Evolutionary conservation across 805 yeast genomes (phyloP), one percentile per base, ranked within the genome.

Genomic region (Hanseniaspora occidentalis): DNA sequence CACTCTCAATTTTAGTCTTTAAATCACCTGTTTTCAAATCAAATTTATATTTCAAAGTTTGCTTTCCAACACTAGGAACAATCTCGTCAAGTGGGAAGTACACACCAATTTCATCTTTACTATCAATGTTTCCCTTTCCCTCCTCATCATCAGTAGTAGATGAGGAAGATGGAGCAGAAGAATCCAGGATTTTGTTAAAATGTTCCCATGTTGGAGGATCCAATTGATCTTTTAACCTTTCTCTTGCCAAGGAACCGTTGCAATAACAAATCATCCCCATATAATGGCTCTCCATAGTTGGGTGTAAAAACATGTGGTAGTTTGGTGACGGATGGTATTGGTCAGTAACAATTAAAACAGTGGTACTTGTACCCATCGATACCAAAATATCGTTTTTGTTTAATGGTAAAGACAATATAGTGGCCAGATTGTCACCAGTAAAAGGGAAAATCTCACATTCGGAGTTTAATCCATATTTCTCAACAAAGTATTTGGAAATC

Each of bases 261-360:
- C 94, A 82, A 58, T 86, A 86, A 57, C 96, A 86, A 41, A 88
- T 74, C 96, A 86, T 86, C 18, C 94, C 95, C 96, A 86, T 88
- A 56, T 76, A 86, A 27, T 79, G 76, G 27, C 68, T 69, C 1
- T 73, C 71, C 45, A 82, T 71, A 0, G 94, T 80, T 7, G 96
- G 96, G 55, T 88, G 96, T 46, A 75, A 75, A 63, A 86, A 86
- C 47, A 85, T 59, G 54, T 86, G 96, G 56, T 85, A 86, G 49
- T 79, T 81, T 5, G 84, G 75, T 1, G 88, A 79, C 2, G 96
- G 86, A 16, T 67, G 68, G 54, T 78, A 86, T 42, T 75, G 70
- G 44, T 84, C 79, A 5, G 96, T 86, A 33, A 86, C 78, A 37
- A 86, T 61, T 26, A 88, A 66, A 3, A 84, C 84, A 0, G 96